Conservation (phyloP, 1,284 basidiomycete genomes). For the Ustilago tritici region DNA sequence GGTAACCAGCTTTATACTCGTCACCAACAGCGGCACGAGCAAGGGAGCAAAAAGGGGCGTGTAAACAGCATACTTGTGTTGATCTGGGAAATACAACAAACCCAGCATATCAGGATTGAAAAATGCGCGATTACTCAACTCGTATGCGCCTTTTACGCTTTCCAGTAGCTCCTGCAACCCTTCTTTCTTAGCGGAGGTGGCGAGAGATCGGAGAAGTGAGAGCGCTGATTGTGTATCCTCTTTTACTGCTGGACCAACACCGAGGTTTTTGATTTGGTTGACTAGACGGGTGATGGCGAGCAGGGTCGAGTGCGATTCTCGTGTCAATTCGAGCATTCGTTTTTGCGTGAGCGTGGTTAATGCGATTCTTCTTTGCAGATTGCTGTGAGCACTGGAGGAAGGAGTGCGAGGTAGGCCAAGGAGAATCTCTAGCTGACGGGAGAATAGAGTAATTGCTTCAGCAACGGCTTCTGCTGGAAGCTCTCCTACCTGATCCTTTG, state of each 20-base stretch:
- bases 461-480: slow-evolving; percentile 71
- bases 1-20: slow-evolving; percentile 72
- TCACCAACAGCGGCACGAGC: slow-evolving; percentile 82
- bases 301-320: slow-evolving; percentile 55
- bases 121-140: slow-evolving; percentile 86
- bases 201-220: slow-evolving; percentile 29
- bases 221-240: slow-evolving; percentile 32
- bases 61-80: slow-evolving; percentile 70
- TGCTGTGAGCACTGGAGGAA: not conserved
- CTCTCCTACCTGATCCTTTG: not conserved
- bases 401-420: slow-evolving; percentile 75
- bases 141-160: slow-evolving; percentile 78
- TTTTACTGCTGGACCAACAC: slow-evolving; percentile 55
- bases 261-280: slow-evolving; percentile 60
- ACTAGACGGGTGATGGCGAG: slow-evolving; percentile 58
- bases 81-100: slow-evolving; percentile 84
- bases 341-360: slow-evolving; percentile 39
- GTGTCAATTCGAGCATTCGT: slow-evolving; percentile 51
- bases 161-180: slow-evolving; percentile 72
- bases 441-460: slow-evolving; percentile 79
- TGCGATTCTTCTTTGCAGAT: not conserved
- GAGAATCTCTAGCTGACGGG: slow-evolving; percentile 79
- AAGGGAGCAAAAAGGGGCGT: slow-evolving; percentile 69
- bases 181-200: not conserved
- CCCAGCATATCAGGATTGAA: slow-evolving; percentile 97